Base-by-base conservation (phyloP, 1,284 basidiomycete genomes). In the Neolentinus lepideus region DNA sequence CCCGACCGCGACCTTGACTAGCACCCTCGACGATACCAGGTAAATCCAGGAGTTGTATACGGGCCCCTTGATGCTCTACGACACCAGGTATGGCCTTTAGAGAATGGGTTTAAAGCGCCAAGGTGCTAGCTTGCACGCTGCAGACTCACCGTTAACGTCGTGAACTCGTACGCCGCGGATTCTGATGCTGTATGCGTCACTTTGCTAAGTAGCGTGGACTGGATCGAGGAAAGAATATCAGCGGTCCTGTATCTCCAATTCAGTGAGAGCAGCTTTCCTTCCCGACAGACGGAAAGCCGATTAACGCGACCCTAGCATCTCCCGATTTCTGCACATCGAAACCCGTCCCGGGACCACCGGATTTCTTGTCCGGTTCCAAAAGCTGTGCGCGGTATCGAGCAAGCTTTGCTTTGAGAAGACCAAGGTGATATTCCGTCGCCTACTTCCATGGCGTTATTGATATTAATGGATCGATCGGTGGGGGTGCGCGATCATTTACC, bases 21-120 rank as follows among this genome's bases (percentile, higher is more conserved):
- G 96, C 95, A 47, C 95, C 96, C 71, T 98, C 95, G 22, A 98
- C 94, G 66, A 99, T 99, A 72, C 96, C 96, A 1, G 96, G 96
- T 56, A 99, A 73, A 83, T 99, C 96, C 26, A 98, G 81, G 50
- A 99, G 79, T 67, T 98, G 94, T 57, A 97, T 94, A 47, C 92
- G 81, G 12, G 94, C 93, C 26, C 94, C 94, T 67, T 95, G 85
- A 66, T 97, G 90, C 66, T 97, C 94, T 22, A 97, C 82, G 21
- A 95, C 96, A 58, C 94, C 94, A 43, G 94, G 94, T 61, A 98
- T 97, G 4, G 94, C 94, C 83, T 92, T 63, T 21, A 19, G 55
- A 51, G 26, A 10, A 6, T 36, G 16, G 10, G n/a, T 6, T 21
- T 21, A 16, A 46, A 11, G 48, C 52, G 54, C 25, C 31, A 38